These are phyloP conservation scores for Penstemon davidsonii DNA, from an alignment of 257 asterid genomes.

Conservation along the genomic window DNA sequence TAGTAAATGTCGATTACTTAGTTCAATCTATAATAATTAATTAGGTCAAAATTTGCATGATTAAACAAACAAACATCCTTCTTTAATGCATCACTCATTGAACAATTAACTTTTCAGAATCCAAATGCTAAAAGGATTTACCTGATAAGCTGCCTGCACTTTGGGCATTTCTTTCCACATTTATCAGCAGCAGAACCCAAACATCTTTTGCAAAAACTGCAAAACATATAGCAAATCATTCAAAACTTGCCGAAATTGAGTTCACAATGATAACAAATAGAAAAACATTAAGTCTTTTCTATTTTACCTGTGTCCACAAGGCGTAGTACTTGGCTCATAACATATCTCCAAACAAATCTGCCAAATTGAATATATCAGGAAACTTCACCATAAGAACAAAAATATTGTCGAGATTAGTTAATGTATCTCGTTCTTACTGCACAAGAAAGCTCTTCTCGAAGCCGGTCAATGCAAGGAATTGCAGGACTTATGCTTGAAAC, in stretches of 20 bases:
- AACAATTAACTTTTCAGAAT: too few species aligned
- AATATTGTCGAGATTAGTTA: neutral
- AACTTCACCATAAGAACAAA: neutral
- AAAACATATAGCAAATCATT: slow-evolving; percentile 1
- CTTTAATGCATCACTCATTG: too few species aligned
- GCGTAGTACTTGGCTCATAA: slow-evolving; percentile 91
- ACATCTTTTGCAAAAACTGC: slow-evolving; percentile 83
- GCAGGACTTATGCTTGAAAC: slow-evolving; percentile 43
- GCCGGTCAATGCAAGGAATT: slow-evolving; percentile 77
- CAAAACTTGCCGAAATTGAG: neutral
- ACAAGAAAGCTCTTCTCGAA: slow-evolving; percentile 96
- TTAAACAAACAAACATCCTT: too few species aligned
- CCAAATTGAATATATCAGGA: slow-evolving; percentile 17
- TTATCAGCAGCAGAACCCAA: slow-evolving; percentile 87
- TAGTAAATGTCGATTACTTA: too few species aligned
- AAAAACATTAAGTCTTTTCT: neutral
- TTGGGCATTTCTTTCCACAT: slow-evolving; percentile 96
- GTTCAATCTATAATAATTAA: too few species aligned
- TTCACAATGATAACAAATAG: neutral
- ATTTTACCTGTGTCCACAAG: slow-evolving; percentile 95
- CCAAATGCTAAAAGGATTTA: slow-evolving; percentile 11
- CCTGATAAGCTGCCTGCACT: slow-evolving; percentile 96
- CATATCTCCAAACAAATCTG: slow-evolving; percentile 97
- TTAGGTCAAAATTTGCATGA: too few species aligned
- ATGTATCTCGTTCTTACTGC: slow-evolving; percentile 52